Conservation (phyloP, 495 filamentous ascomycete genomes). For the Extremus antarcticus region DNA sequence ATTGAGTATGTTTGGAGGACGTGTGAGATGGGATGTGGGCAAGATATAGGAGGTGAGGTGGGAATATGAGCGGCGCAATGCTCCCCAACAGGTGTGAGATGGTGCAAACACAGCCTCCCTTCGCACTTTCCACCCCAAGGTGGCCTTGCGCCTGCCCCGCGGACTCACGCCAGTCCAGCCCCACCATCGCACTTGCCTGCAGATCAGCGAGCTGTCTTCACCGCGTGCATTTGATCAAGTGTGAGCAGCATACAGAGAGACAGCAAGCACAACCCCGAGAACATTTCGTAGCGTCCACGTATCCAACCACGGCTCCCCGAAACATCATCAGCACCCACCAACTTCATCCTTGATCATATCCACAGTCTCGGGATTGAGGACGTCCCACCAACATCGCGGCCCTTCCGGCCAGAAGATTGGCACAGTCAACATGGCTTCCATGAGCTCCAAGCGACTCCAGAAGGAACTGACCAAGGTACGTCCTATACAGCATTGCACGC, state of each 20-base stretch:
- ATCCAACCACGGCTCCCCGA: too few species aligned
- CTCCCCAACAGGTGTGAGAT: background rate
- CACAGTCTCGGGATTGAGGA: too few species aligned
- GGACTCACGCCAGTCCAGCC: background rate
- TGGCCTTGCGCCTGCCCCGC: background rate
- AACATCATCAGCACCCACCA: too few species aligned
- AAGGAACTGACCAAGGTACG: slow-evolving; percentile 17
- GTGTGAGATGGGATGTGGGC: background rate
- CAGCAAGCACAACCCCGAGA: too few species aligned
- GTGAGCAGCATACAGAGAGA: too few species aligned
- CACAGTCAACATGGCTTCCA: slow-evolving; percentile 11
- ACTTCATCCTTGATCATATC: too few species aligned
- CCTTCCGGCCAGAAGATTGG: background rate
- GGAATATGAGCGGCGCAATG: background rate
- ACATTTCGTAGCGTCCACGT: too few species aligned
- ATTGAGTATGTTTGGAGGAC: too few species aligned
- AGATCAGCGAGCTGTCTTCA: too few species aligned
- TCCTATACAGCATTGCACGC: background rate
- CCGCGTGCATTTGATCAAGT: too few species aligned
- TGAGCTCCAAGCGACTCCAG: slow-evolving; percentile 18
- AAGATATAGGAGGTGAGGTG: background rate
- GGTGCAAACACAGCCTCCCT: background rate
- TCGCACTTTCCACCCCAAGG: too few species aligned
- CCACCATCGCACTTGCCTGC: background rate
- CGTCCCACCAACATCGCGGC: background rate